A percentile compares a stretch with the other conserved stretches of the same genome.
Conservation (phyloP, 805 yeast genomes). For the Kluyveromyces dobzhanskii region DNA sequence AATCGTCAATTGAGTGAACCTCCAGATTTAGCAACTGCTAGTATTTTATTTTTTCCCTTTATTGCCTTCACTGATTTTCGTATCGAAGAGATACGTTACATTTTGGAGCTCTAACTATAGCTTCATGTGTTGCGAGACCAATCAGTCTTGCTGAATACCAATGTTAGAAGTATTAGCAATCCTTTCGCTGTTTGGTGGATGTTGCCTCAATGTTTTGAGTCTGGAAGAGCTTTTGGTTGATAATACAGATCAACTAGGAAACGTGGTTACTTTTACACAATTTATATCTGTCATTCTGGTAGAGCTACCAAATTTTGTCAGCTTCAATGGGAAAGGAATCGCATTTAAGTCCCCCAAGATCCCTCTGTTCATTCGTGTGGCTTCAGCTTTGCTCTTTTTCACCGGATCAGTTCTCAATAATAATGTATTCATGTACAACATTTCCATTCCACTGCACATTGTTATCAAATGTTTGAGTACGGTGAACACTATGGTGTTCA, state of each 20-base stretch:
- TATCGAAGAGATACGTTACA: too few species aligned
- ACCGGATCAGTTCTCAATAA: constrained; percentile 47
- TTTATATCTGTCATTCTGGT: constrained; percentile 44
- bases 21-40: too few species aligned
- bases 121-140: too few species aligned
- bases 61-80: too few species aligned
- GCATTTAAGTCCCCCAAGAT: constrained; percentile 30
- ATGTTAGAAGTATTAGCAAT: not conserved
- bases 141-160: too few species aligned
- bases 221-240: constrained; percentile 44
- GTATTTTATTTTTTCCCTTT: too few species aligned
- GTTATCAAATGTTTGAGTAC: constrained; percentile 58
- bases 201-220: constrained; percentile 62
- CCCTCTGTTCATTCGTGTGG: constrained; percentile 37
- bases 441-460: constrained; percentile 61
- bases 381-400: constrained; percentile 44
- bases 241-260: constrained; percentile 33
- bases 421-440: constrained; percentile 44
- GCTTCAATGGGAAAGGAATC: constrained; percentile 22
- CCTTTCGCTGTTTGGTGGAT: constrained; percentile 48
- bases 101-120: too few species aligned
- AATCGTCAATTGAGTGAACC: too few species aligned
- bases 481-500: constrained; percentile 50
- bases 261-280: constrained; percentile 49
- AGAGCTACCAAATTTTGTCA: constrained; percentile 33